A percentile compares a stretch with the other conserved stretches of the same genome.
These are phyloP conservation scores for Neckera pumila DNA, from an alignment of 225 moss, liverwort and hornwort species.

Conservation along the genomic window DNA sequence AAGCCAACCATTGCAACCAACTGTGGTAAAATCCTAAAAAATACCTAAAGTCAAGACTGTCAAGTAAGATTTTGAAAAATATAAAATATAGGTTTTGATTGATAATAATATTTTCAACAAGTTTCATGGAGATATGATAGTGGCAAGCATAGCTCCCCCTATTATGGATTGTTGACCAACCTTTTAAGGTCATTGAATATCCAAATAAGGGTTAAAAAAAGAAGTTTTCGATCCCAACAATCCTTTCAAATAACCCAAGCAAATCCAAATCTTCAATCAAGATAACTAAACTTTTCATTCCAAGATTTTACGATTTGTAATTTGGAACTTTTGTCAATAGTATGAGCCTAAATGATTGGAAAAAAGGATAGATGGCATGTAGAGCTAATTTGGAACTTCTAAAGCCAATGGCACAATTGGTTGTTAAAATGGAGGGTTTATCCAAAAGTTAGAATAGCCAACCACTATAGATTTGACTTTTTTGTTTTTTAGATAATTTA, in stretches of 20 bases:
- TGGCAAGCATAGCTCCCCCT: too few species aligned
- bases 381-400: rapidly evolving
- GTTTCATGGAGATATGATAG: too few species aligned
- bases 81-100: too few species aligned
- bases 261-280: rapidly evolving
- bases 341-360: not conserved
- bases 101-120: too few species aligned
- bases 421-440: not conserved
- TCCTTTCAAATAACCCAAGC: rapidly evolving
- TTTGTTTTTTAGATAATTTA: not conserved
- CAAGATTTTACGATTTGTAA: not conserved
- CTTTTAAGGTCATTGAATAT: not conserved
- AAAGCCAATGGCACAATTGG: not conserved
- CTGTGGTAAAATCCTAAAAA: too few species aligned
- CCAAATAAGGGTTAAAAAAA: rapidly evolving
- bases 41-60: too few species aligned
- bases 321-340: not conserved
- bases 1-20: too few species aligned
- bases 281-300: rapidly evolving
- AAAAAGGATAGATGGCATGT: rapidly evolving
- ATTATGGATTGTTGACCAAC: too few species aligned
- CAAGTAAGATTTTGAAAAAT: too few species aligned
- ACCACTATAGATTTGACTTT: not conserved
- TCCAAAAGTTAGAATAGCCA: not conserved
- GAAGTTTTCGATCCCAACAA: not conserved